These are phyloP conservation scores for Mycena vitilis DNA, from an alignment of 768 basidiomycete genomes.

Conservation along the genomic window DNA sequence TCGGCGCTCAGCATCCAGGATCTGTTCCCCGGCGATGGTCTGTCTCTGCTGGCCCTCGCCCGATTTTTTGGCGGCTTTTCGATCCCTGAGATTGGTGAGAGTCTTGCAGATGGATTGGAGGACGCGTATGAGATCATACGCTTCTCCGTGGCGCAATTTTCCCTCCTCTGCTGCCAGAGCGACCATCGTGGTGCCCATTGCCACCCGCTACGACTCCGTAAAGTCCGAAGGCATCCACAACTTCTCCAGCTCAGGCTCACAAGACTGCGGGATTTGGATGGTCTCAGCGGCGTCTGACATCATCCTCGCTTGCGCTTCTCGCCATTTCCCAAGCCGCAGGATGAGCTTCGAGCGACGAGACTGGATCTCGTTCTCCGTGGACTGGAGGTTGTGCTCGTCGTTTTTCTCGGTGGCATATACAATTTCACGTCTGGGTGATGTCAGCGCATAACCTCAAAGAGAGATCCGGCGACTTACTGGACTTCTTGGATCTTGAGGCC, in stretches of 20 bases:
- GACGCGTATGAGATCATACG: slow-evolving; percentile 2
- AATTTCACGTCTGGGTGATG: background rate
- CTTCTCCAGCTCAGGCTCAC: slow-evolving; percentile 1
- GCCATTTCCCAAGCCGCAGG: background rate
- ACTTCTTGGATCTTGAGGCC: background rate
- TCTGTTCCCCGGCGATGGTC: slow-evolving; percentile 2
- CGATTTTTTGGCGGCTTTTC: background rate
- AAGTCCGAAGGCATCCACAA: slow-evolving; percentile 10
- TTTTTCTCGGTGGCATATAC: background rate
- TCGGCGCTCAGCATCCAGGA: background rate
- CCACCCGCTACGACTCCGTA: slow-evolving; percentile 4
- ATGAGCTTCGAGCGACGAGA: background rate
- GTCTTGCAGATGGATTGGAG: slow-evolving; percentile 3
- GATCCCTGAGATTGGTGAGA: background rate
- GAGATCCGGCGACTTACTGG: background rate
- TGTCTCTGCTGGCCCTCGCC: background rate
- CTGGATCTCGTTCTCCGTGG: background rate
- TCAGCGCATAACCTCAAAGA: background rate
- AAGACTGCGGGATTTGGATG: background rate
- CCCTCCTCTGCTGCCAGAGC: background rate
- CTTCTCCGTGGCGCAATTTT: slow-evolving; percentile 1
- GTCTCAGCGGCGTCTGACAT: background rate
- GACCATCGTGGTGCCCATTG: background rate
- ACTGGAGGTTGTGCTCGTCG: slow-evolving; percentile 1
- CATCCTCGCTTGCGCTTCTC: background rate